Base-by-base conservation (phyloP, 2,329 filamentous ascomycete genomes). In the Berkeleyomyces basicola region DNA sequence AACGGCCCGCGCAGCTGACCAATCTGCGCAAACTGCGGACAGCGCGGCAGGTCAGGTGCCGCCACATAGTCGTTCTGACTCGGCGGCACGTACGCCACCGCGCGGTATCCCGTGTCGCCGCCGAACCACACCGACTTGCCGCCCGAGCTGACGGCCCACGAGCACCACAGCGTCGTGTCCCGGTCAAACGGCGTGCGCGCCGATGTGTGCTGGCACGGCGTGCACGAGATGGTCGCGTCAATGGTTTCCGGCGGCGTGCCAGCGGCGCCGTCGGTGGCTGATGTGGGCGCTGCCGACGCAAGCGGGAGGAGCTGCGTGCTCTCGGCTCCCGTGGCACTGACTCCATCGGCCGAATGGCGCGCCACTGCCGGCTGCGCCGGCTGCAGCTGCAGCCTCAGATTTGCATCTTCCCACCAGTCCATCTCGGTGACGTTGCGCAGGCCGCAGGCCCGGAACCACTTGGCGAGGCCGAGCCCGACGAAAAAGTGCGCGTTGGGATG, bases 361-460 rank as follows among this genome's bases (percentile, higher is more conserved):
- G 10, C 10, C 23, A 4, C 67, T 39, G 63, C 47, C 61, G 68
- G 57, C 57, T 66, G 36, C 40, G 67, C 64, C 68, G 72, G 68
- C 67, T 51, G 58, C 37, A 14, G 33, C 49, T 61, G 44, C 36
- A 96, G 74, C 0, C 76, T 82, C n/a, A 96, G 72, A 58, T 92
- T 84, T 4, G 83, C 80, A 66, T 88, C 85, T 68, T 95, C 85
- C 92, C 92, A 96, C 92, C 92, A 96, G 74, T 97, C 92, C 69
- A 96, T 73, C 74, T 96, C 91, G 0, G 89, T 95, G 51, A 92
- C 85, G 64, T 90, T 88, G 1, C 80, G 67, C 61, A 96, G 82
- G 0, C 88, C 89, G 36, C 78, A 78, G 3, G 78, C 75, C 57
- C 78, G 76, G 72, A 97, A 96, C 91, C 91, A 96, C 58, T 80